Percentiles rank a stretch among this genome's conserved stretches.
Evolutionary conservation across 2,329 filamentous ascomycete species (phyloP).

Genomic region (Onygena corvina): DNA sequence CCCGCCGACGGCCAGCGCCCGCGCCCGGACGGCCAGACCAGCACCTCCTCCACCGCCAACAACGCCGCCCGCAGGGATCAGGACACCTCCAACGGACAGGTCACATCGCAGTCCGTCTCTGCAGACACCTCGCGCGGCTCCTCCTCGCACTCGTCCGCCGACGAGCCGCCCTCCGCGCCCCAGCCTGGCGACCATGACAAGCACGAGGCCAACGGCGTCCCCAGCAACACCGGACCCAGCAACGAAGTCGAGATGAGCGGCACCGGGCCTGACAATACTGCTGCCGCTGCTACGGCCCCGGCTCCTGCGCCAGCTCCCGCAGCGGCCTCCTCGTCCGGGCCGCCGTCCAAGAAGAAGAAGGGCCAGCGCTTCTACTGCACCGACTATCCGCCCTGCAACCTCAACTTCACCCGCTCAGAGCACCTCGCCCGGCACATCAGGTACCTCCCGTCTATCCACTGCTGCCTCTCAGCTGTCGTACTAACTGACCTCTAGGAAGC

Average conservation of each 20-base stretch:
- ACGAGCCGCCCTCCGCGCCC: neutral
- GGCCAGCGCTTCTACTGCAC: conserved; percentile 93
- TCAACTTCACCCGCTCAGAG: conserved; percentile 93
- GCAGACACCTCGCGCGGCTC: conserved; percentile 37
- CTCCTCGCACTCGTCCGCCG: conserved; percentile 47
- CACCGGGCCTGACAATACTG: conserved; percentile 40
- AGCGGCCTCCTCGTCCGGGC: conserved; percentile 33
- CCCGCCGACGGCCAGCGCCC: too few relatives aligned
- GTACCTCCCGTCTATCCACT: too few relatives aligned
- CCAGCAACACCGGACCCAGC: conserved; percentile 8
- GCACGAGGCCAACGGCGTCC: too few relatives aligned
- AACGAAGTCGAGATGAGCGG: conserved; percentile 55
- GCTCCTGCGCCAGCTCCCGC: conserved; percentile 53
- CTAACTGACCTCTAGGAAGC: conserved; percentile 52
- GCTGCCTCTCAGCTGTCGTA: neutral
- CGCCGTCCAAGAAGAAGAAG: conserved; percentile 86
- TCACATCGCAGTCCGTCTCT: neutral
- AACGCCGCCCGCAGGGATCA: neutral
- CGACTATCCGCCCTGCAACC: conserved; percentile 80
- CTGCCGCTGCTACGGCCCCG: conserved; percentile 51
- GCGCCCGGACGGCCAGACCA: neutral
- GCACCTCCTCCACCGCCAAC: neutral
- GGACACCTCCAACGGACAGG: neutral
- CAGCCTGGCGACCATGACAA: conserved; percentile 11
- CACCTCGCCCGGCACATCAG: conserved; percentile 90